A percentile compares a stretch with the other conserved stretches of the same genome.
These are phyloP conservation scores for Arxiozyma slooffiae DNA, from an alignment of 1,139 yeast genomes.

Conservation along the genomic window DNA sequence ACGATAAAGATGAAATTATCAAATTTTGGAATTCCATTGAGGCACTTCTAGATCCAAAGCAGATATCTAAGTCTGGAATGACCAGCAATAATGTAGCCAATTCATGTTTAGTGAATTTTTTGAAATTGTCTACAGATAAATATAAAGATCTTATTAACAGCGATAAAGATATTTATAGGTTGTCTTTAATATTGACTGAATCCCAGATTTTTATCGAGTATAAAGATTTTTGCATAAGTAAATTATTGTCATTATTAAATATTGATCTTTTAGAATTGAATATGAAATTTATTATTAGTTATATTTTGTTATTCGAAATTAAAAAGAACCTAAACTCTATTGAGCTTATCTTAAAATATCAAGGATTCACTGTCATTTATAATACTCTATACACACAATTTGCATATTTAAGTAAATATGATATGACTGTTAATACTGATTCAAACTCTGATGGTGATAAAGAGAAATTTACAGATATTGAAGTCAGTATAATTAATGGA, in stretches of 20 bases:
- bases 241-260: constrained; percentile 36
- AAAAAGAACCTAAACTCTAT: constrained; percentile 36
- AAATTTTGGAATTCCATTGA: constrained; percentile 28
- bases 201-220: constrained; percentile 32
- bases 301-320: constrained; percentile 42
- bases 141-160: constrained; percentile 27
- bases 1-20: constrained; percentile 15
- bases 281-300: constrained; percentile 39
- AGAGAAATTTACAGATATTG: constrained; percentile 28
- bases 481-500: constrained; percentile 23
- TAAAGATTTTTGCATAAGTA: constrained; percentile 37
- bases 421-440: constrained; percentile 16
- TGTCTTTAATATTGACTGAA: constrained; percentile 31
- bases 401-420: constrained; percentile 28
- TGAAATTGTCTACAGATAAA: constrained; percentile 31
- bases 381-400: constrained; percentile 33
- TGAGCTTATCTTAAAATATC: constrained; percentile 40
- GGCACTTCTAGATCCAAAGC: background rate
- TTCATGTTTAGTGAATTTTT: constrained; percentile 28
- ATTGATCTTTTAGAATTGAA: constrained; percentile 34
- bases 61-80: background rate
- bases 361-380: constrained; percentile 40
- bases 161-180: constrained; percentile 32
- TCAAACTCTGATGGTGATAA: constrained; percentile 6
- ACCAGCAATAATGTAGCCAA: constrained; percentile 20